Evolutionary conservation across 768 basidiomycete species (phyloP).

Genomic region (Calocera viscosa): DNA sequence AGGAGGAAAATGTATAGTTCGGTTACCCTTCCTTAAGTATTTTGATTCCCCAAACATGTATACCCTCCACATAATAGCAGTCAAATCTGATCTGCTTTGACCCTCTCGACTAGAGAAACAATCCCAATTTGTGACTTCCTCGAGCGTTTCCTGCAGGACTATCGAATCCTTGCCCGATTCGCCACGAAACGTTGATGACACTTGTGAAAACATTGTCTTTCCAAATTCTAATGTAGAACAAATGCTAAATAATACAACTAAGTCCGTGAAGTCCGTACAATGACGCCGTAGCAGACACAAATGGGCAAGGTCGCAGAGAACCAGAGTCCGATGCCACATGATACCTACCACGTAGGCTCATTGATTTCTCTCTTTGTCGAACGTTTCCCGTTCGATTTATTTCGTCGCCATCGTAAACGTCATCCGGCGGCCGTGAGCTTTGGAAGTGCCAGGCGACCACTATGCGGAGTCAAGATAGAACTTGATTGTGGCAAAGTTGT

Average conservation of each 20-base stretch:
- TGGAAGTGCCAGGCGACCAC: background rate
- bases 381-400: background rate
- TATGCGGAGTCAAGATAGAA: conserved; percentile 4
- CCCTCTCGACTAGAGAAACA: too few relatives aligned
- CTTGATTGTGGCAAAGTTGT: background rate
- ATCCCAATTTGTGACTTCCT: too few relatives aligned
- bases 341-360: background rate
- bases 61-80: background rate
- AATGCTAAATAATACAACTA: background rate
- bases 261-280: conserved; percentile 5
- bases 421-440: background rate
- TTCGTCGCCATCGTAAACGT: conserved; percentile 4
- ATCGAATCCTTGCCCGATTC: too few relatives aligned
- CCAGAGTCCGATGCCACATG: background rate
- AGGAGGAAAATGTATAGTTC: conserved; percentile 1
- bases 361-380: background rate
- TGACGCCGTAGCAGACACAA: background rate
- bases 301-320: background rate
- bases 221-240: background rate
- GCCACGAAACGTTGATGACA: background rate
- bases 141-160: too few relatives aligned
- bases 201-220: background rate
- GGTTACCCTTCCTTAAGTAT: background rate
- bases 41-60: conserved; percentile 1
- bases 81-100: background rate